phyloP scores from a whole-genome alignment of 2,329 filamentous ascomycete species.

The Aspergillus sp. region DNA sequence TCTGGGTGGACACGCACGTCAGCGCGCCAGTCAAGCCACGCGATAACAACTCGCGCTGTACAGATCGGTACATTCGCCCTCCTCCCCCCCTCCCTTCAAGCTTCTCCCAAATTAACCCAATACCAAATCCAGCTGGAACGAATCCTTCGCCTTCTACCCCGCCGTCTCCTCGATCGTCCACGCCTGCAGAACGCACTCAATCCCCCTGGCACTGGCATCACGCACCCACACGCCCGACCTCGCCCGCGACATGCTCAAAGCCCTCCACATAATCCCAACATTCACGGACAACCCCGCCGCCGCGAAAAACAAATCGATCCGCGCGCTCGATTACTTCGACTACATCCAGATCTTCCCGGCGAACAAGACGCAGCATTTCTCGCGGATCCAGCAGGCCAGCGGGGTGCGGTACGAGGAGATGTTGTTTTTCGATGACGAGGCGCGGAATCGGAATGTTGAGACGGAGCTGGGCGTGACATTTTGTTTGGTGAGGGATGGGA shows the following conservation, averaged over 20 bases:
- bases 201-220: slow-evolving; percentile 71
- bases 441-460: slow-evolving; percentile 78
- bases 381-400: slow-evolving; percentile 68
- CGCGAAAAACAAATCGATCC: slow-evolving; percentile 48
- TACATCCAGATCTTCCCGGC: slow-evolving; percentile 66
- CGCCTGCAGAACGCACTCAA: slow-evolving; percentile 55
- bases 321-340: slow-evolving; percentile 55
- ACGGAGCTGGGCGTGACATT: slow-evolving; percentile 75
- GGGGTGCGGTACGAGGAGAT: slow-evolving; percentile 76
- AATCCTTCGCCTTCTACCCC: slow-evolving; percentile 68
- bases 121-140: slow-evolving; percentile 50
- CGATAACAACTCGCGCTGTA: slow-evolving; percentile 50
- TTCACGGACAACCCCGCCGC: slow-evolving; percentile 41
- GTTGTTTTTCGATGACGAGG: slow-evolving; percentile 95
- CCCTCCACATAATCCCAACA: slow-evolving; percentile 61
- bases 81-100: background rate
- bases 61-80: slow-evolving; percentile 37
- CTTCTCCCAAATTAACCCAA: background rate
- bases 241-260: slow-evolving; percentile 74
- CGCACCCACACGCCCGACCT: slow-evolving; percentile 78
- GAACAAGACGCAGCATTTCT: slow-evolving; percentile 83
- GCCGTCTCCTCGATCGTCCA: slow-evolving; percentile 68
- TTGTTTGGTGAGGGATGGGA: slow-evolving; percentile 75
- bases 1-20: slow-evolving; percentile 96
- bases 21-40: slow-evolving; percentile 68